phyloP scores from a whole-genome alignment of 1,284 basidiomycete genomes.

The Trichosporon sp. region DNA sequence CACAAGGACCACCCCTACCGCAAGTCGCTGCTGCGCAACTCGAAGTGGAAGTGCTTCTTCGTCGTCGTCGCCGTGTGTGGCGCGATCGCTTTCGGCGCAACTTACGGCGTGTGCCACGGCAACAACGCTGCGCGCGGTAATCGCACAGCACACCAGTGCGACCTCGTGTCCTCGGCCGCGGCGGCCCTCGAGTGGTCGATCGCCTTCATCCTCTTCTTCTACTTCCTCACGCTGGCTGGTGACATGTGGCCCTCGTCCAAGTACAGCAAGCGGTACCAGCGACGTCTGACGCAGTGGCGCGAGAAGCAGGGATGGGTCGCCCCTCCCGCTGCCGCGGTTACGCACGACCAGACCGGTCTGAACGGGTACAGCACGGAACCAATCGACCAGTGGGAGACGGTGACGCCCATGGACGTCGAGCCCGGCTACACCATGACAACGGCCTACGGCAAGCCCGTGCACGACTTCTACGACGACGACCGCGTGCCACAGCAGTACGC shows the following conservation, averaged over 20 bases:
- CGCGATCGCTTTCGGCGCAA: constrained; percentile 59
- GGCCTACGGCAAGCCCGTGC: constrained; percentile 8
- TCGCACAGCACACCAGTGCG: constrained; percentile 48
- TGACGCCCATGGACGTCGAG: constrained; percentile 7
- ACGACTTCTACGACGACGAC: neutral
- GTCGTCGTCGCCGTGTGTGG: constrained; percentile 55
- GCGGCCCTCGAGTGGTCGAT: constrained; percentile 59
- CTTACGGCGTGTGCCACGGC: constrained; percentile 54
- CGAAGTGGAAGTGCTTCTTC: constrained; percentile 58
- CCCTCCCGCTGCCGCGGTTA: neutral
- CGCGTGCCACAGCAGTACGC: constrained; percentile 1
- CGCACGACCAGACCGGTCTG: constrained; percentile 9
- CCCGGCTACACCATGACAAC: neutral
- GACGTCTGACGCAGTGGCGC: constrained; percentile 54
- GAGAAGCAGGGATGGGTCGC: constrained; percentile 18
- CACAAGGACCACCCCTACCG: constrained; percentile 58
- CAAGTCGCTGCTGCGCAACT: constrained; percentile 56
- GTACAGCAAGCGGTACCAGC: constrained; percentile 56
- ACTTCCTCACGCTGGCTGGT: constrained; percentile 50
- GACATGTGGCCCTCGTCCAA: constrained; percentile 54
- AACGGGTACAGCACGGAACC: neutral
- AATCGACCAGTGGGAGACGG: constrained; percentile 17
- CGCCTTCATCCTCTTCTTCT: constrained; percentile 56
- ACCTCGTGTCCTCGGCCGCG: constrained; percentile 56
- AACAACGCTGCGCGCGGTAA: constrained; percentile 28